These are phyloP conservation scores for Candida maesae DNA, from an alignment of 805 yeast genomes.

Conservation along the genomic window DNA sequence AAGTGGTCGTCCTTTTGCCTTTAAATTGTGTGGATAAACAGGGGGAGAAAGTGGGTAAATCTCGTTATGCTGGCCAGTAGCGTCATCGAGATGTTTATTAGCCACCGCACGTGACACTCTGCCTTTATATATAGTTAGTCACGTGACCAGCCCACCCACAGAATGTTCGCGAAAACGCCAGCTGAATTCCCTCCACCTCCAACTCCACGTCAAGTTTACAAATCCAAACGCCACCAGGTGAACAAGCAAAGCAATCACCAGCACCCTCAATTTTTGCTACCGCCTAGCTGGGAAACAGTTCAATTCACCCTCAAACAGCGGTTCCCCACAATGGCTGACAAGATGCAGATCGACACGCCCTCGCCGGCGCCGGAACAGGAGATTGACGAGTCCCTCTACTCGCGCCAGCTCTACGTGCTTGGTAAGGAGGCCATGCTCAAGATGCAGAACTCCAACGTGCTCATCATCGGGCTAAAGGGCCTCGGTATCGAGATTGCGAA, in stretches of 20 bases:
- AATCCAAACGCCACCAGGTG: not conserved
- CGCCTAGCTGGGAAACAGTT: too few species aligned
- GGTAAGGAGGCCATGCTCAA: conserved; percentile 98
- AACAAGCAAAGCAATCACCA: not conserved
- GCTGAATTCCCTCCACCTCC: too few species aligned
- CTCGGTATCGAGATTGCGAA: conserved; percentile 95
- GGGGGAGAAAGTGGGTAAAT: too few species aligned
- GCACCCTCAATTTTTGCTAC: too few species aligned
- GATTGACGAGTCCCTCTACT: conserved; percentile 92
- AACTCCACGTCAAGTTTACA: too few species aligned
- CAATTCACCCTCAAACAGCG: not conserved
- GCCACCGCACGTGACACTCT: too few species aligned
- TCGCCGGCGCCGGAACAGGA: conserved; percentile 32
- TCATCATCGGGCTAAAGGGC: conserved; percentile 86
- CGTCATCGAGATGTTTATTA: too few species aligned
- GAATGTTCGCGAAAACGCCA: too few species aligned
- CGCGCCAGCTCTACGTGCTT: conserved; percentile 92
- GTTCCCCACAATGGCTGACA: conserved; percentile 27
- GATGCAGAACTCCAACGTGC: conserved; percentile 92
- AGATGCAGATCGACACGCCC: conserved; percentile 42
- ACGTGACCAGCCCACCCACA: too few species aligned
- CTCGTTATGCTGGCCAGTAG: too few species aligned
- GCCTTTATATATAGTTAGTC: too few species aligned
- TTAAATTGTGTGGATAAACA: not conserved
- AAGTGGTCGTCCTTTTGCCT: not conserved